phyloP scores from a whole-genome alignment of 345 rosid species.

The Clarkia xantiana region DNA sequence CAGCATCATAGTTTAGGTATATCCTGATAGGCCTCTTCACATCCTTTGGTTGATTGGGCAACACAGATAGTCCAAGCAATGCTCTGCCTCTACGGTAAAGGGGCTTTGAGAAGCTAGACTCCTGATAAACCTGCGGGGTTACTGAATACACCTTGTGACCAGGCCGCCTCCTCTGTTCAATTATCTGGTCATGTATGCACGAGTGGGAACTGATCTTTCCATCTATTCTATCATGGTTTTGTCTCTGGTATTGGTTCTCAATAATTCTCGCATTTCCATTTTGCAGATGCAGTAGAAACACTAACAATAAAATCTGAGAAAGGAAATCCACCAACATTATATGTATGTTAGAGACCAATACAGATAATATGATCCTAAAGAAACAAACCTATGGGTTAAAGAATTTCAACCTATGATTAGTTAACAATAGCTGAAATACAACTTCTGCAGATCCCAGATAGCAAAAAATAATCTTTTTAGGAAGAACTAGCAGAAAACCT shows the following conservation, averaged over 20 bases:
- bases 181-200: conserved; percentile 87
- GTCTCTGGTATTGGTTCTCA: conserved; percentile 22
- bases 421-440: too few relatives aligned
- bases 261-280: conserved; percentile 24
- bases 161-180: conserved; percentile 75
- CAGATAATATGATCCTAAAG: too few relatives aligned
- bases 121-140: conserved; percentile 78
- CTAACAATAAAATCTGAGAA: conserved; percentile 47
- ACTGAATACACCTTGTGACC: conserved; percentile 71
- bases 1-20: conserved; percentile 93
- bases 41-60: conserved; percentile 20
- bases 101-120: conserved; percentile 22
- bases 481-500: too few relatives aligned
- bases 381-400: too few relatives aligned
- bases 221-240: conserved; percentile 26
- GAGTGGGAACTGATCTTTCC: conserved; percentile 55
- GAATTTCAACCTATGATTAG: too few relatives aligned
- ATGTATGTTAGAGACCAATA: too few relatives aligned
- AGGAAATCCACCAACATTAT: background rate
- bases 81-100: conserved; percentile 54
- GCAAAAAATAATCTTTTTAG: too few relatives aligned
- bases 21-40: conserved; percentile 85
- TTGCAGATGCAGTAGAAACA: conserved; percentile 24
- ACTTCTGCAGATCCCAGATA: too few relatives aligned
- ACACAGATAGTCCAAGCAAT: conserved; percentile 42